Percentiles rank a stretch among this genome's conserved stretches.
These are phyloP conservation scores for Daedaleopsis sinensis DNA, from an alignment of 768 basidiomycete genomes.

Conservation along the genomic window DNA sequence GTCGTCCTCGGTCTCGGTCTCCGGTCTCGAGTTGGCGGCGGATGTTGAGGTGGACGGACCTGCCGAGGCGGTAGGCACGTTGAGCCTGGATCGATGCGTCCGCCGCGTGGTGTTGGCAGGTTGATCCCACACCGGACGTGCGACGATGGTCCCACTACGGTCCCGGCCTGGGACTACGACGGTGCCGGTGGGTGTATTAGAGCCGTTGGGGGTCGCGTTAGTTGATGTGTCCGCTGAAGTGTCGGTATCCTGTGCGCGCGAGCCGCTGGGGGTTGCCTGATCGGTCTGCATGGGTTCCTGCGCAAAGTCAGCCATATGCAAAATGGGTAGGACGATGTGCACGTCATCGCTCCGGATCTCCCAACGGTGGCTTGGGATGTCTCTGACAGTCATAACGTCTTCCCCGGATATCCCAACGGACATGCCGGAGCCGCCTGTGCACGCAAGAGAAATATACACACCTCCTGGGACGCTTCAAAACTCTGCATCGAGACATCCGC, in stretches of 20 bases:
- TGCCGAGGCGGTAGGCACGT: constrained; percentile 28
- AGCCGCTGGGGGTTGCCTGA: constrained; percentile 19
- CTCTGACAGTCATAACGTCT: no score
- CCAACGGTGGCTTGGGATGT: no score
- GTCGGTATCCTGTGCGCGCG: constrained; percentile 57
- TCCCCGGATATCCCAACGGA: no score
- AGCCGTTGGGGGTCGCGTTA: constrained; percentile 59
- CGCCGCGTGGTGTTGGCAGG: constrained; percentile 24
- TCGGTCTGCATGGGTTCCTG: constrained; percentile 33
- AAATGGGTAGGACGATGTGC: no score
- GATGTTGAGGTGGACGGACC: constrained; percentile 35
- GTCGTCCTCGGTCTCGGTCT: constrained; percentile 82
- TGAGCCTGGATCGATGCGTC: constrained; percentile 24
- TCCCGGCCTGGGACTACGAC: constrained; percentile 66
- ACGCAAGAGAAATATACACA: constrained; percentile 5
- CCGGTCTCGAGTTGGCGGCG: constrained; percentile 58
- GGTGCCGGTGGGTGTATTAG: constrained; percentile 62
- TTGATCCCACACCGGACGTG: constrained; percentile 63
- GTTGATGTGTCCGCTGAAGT: constrained; percentile 64
- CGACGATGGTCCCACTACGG: constrained; percentile 77
- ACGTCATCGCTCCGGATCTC: no score
- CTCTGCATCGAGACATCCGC: constrained; percentile 1
- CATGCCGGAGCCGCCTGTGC: no score
- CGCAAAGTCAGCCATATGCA: neutral
- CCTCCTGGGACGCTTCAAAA: constrained; percentile 11